These are phyloP conservation scores for Arabidopsis thaliana DNA, from an alignment of 345 rosid species.

Conservation along the genomic window TAIR10.1 NC_003070.9:7660001-7660500, in stretches of 20 bases:
- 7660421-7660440: conserved; percentile 17
- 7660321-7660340: background rate
- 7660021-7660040: conserved; percentile 41
- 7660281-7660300: background rate
- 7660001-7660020: conserved; percentile 42
- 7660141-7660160: background rate
- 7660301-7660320: background rate
- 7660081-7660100: background rate
- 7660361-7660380: conserved; percentile 31
- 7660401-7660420: conserved; percentile 39
- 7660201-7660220: background rate
- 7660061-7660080: conserved; percentile 17
- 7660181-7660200: conserved; percentile 1
- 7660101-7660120: background rate
- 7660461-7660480: conserved; percentile 41
- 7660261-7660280: no score
- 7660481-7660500: conserved; percentile 29
- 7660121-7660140: background rate
- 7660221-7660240: background rate
- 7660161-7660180: conserved; percentile 2
- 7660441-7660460: conserved; percentile 25
- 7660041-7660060: conserved; percentile 23
- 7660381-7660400: conserved; percentile 39
- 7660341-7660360: conserved; percentile 31
- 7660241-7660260: background rate